Base-by-base conservation (phyloP, 2,329 filamentous ascomycete species). In the Paraphoma sp. region DNA sequence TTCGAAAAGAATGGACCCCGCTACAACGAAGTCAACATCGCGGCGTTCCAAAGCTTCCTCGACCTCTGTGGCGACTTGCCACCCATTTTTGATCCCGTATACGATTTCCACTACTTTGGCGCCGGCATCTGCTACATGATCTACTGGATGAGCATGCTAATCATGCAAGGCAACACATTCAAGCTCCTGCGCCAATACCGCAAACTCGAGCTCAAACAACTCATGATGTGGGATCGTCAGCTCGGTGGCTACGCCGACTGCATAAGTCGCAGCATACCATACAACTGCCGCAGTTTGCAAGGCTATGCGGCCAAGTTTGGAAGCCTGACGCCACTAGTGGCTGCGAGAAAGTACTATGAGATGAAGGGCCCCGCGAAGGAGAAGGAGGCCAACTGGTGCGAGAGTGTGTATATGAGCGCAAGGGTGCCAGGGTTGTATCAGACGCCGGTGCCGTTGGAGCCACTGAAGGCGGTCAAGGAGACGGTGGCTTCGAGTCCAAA, bases 101-200 rank as follows among this genome's bases (percentile, higher is more conserved):
- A 69, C 57, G 56, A 68, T 16, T 76, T 75, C 55, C 61, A 69
- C 45, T 69, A 69, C 49, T 75, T 74, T 30, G 65, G 67, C 48
- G 65, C 69, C 1, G 69, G 69, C 8, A 75, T 73, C 41, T 74
- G 70, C 51, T 75, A 74, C 54, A 59, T 73, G 41, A 71, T 73
- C 38, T 75, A 74, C 61, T 75, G 71, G 69, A 74, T 73, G 70
- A 69, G 65, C 55, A 73, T 75, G 70, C 56, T 75, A 7, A 72
- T 76, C 48, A 48, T 75, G 53, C 72, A 71, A 49, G 69, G 68
- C 43, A 75, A 75, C 59, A 74, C 66, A 1, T 75, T 75, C 63
- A 63, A 57, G 29, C 56, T 76, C 1, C 59, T 71, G 7, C 65
- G 67, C 1, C 62, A 64, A 45, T 53, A 59, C 57, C 67, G 62